Percentiles rank a stretch among this genome's conserved stretches.
Evolutionary conservation across 2,329 filamentous ascomycete genomes (phyloP).

Genomic region (Stemphylium vesicarium): DNA sequence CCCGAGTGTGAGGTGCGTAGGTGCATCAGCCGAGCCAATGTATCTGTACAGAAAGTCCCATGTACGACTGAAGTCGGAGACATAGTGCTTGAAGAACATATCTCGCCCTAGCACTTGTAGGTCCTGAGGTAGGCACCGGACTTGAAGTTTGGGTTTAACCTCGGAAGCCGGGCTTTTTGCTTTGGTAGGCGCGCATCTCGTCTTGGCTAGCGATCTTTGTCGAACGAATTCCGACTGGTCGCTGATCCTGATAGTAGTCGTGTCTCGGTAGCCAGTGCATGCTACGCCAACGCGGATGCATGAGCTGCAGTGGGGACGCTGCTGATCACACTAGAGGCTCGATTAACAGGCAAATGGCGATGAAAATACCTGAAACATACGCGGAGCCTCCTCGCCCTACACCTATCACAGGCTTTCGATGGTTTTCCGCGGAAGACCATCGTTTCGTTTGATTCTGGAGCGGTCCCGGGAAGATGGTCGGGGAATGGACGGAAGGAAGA

Average conservation of each 20-base stretch:
- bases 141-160: slow-evolving; percentile 10
- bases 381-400: slow-evolving; percentile 23
- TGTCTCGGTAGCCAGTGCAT: slow-evolving; percentile 38
- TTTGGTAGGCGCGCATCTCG: background rate
- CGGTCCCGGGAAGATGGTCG: no score
- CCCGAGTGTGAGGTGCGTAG: slow-evolving; percentile 29
- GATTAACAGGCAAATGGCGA: background rate
- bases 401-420: slow-evolving; percentile 28
- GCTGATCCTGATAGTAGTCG: slow-evolving; percentile 25
- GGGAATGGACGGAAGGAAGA: background rate
- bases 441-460: background rate
- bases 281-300: slow-evolving; percentile 24
- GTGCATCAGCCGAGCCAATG: slow-evolving; percentile 14
- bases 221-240: slow-evolving; percentile 33
- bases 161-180: background rate
- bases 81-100: slow-evolving; percentile 35
- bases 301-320: slow-evolving; percentile 27
- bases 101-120: slow-evolving; percentile 26
- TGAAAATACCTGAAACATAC: slow-evolving; percentile 7
- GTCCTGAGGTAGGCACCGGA: slow-evolving; percentile 22
- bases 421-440: slow-evolving; percentile 27
- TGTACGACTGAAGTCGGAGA: slow-evolving; percentile 31
- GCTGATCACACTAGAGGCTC: slow-evolving; percentile 32
- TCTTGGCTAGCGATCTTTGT: slow-evolving; percentile 16
- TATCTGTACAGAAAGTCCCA: slow-evolving; percentile 34